Base-by-base conservation (phyloP, 495 filamentous ascomycete species). In the Parachaetomium inaequale region DNA sequence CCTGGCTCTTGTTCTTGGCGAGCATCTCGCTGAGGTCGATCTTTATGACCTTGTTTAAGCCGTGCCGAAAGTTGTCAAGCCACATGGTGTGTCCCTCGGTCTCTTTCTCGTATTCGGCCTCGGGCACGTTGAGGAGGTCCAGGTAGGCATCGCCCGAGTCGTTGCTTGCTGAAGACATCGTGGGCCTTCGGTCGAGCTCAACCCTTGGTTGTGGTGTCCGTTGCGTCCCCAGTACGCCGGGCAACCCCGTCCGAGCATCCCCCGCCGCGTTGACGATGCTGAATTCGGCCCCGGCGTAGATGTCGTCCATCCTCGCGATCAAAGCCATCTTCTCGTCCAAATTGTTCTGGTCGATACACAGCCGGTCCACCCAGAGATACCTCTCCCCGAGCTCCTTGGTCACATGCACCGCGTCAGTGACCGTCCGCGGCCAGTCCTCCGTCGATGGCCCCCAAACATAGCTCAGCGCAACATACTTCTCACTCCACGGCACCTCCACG, bases 211-310 rank as follows among this genome's bases (percentile, higher is more conserved):
- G 55, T 14, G 32, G n/a, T 21, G 8, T 46, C 31, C 23, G 28
- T 31, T 8, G 25, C 34, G 34, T 28, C 36, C 1, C 32, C 47
- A 40, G 28, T 7, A 66, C 70, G 7, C 43, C 43, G 4, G 43
- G 43, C n/a, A 46, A 12, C 7, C 43, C 43, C 7, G 17, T 21
- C 43, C 43, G 4, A 7, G 43, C 43, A 5, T 21, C 17, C 21
- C 43, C 43, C 3, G 43, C 43, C 5, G 43, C 26, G 46, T 55
- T 23, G 66, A 73, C 40, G 66, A 76, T 72, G 0, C 72, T 76
- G 8, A 72, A 38, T 4, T 58, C 42, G 0, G 63, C 67, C 31
- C 25, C 43, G 8, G 23, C 50, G 36, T 62, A 62, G 38, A 62
- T 55, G 51, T 8, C 17, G 28, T 34, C 38, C 59, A 62, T 62